Conservation (phyloP, 176 grass and related monocot species). For the Dendrocalamus sinicus region DNA sequence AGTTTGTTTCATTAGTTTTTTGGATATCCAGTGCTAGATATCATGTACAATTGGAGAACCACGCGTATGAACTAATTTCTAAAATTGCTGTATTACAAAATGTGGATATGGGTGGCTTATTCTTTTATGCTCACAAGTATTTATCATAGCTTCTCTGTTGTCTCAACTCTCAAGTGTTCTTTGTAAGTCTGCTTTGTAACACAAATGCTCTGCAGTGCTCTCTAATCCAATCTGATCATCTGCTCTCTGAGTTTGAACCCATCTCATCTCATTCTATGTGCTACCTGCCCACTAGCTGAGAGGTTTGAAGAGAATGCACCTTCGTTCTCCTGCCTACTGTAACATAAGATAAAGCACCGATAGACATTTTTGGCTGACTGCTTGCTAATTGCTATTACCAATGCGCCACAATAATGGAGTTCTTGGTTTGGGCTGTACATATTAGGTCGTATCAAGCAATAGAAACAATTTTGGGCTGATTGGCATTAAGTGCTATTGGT, state of each 20-base stretch:
- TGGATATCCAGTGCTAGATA: not conserved
- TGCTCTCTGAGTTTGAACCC: not conserved
- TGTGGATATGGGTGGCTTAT: not conserved
- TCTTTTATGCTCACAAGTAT: not conserved
- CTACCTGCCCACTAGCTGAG: not conserved
- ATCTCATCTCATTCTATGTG: not conserved
- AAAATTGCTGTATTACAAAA: not conserved
- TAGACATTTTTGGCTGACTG: not conserved
- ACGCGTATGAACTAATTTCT: not conserved
- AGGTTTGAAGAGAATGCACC: not conserved
- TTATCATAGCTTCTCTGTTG: not conserved
- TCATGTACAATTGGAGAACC: not conserved
- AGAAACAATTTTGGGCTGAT: not conserved
- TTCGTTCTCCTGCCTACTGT: not conserved
- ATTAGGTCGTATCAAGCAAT: not conserved
- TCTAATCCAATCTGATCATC: not conserved
- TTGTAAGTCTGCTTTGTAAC: not conserved
- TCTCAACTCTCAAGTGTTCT: not conserved
- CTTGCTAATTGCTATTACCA: not conserved
- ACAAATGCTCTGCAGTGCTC: not conserved
- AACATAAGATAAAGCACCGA: not conserved
- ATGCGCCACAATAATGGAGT: not conserved
- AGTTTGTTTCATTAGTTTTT: slow-evolving; percentile 15
- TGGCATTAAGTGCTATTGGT: not conserved
- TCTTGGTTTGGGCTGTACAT: not conserved